Conservation (phyloP, 192 early-diverging fungal genomes). For the Paraglomus brasilianum region DNA sequence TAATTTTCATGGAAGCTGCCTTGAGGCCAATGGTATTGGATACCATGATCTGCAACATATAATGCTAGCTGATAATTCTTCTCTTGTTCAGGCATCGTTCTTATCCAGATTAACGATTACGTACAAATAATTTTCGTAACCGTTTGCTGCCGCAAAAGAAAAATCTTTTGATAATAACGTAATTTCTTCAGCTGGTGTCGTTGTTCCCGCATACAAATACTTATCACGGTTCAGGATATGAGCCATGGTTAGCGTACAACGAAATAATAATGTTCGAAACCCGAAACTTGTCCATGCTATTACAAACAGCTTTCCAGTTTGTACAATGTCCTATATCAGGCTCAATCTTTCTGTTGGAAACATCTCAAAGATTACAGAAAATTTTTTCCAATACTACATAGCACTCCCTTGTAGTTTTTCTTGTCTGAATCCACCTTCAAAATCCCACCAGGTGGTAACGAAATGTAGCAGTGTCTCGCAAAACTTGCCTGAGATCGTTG, state of each 20-base stretch:
- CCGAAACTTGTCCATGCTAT: slow-evolving; percentile 21
- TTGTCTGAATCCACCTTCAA: not conserved
- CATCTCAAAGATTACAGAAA: slow-evolving; percentile 7
- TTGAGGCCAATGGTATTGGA: slow-evolving; percentile 1
- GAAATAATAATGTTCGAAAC: slow-evolving; percentile 31
- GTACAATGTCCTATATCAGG: not conserved
- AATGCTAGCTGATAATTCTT: slow-evolving; percentile 22
- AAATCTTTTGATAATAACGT: slow-evolving; percentile 22
- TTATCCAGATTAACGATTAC: slow-evolving; percentile 30
- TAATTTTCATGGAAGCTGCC: slow-evolving; percentile 1
- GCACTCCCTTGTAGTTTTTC: not conserved
- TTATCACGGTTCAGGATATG: slow-evolving; percentile 27
- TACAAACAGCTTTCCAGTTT: slow-evolving; percentile 18
- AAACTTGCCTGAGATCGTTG: not conserved
- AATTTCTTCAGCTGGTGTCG: slow-evolving; percentile 23
- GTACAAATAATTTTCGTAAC: slow-evolving; percentile 14
- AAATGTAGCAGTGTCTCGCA: slow-evolving; percentile 8
- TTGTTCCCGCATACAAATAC: slow-evolving; percentile 21
- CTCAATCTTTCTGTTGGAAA: not conserved
- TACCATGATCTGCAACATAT: slow-evolving; percentile 24
- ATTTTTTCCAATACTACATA: slow-evolving; percentile 21
- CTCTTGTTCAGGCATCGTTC: not conserved
- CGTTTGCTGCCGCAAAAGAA: slow-evolving; percentile 22
- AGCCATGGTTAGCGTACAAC: slow-evolving; percentile 27
- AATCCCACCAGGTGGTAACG: not conserved